Percentiles rank a stretch among this genome's conserved stretches.
Conservation (phyloP, 305 asterid species). For the Petunia hybrid region DNA sequence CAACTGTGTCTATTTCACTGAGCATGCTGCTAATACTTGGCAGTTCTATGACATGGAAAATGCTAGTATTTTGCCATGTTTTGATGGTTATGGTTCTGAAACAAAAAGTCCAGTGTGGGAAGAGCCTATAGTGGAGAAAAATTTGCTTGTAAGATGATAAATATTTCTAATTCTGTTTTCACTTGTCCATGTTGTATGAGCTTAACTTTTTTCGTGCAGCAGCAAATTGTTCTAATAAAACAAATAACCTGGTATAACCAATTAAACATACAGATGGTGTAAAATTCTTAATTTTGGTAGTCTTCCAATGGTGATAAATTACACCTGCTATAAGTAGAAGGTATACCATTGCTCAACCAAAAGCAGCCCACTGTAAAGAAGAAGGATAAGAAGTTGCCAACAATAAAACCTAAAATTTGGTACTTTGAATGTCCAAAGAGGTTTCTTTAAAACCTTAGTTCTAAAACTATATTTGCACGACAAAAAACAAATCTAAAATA, state of each 20-base stretch:
- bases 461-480: too few species aligned
- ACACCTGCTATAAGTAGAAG: not conserved
- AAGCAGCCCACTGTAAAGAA: too few species aligned
- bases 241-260: not conserved
- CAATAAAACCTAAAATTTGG: too few species aligned
- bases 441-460: too few species aligned
- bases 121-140: not conserved
- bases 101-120: constrained; percentile 18
- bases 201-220: not conserved
- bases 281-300: not conserved
- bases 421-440: too few species aligned
- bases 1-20: constrained; percentile 48
- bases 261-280: not conserved
- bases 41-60: constrained; percentile 42
- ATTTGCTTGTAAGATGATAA: constrained; percentile 9
- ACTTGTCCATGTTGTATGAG: not conserved
- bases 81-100: constrained; percentile 16
- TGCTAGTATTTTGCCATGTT: constrained; percentile 34
- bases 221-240: not conserved
- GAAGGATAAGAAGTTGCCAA: too few species aligned
- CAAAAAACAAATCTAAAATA: too few species aligned
- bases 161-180: not conserved
- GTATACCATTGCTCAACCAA: too few species aligned
- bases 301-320: not conserved
- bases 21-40: constrained; percentile 40